Evolutionary conservation across 257 asterid species (phyloP).

Genomic region (Solanum dulcamara): DNA sequence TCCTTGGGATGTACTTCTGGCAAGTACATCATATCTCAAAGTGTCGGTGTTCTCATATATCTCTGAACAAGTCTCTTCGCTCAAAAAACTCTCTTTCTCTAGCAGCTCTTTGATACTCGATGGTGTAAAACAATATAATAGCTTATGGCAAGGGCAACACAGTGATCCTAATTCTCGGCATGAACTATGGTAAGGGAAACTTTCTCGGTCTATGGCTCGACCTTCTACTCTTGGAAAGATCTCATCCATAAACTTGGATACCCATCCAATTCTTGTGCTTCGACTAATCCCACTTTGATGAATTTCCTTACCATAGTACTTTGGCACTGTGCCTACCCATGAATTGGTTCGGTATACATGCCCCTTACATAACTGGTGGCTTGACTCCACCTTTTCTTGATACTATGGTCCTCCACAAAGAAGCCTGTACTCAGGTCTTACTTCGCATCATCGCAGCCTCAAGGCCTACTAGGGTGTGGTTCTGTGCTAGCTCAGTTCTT

Average conservation of each 20-base stretch:
- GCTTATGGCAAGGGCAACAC: too few relatives aligned
- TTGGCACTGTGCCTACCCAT: background rate
- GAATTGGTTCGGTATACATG: background rate
- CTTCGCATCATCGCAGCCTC: too few relatives aligned
- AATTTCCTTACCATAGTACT: background rate
- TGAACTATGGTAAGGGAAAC: too few relatives aligned
- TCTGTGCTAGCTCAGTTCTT: too few relatives aligned
- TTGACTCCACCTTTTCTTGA: background rate
- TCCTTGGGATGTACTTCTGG: background rate
- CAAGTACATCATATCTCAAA: background rate
- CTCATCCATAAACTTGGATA: background rate
- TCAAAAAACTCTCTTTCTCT: accelerated
- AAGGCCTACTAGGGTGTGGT: background rate
- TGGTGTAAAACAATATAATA: too few relatives aligned
- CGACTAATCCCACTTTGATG: background rate
- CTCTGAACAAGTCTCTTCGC: background rate
- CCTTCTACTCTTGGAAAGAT: background rate
- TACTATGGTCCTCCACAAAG: background rate
- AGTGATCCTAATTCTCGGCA: too few relatives aligned
- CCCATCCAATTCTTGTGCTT: background rate
- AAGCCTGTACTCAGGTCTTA: background rate
- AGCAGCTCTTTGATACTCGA: background rate
- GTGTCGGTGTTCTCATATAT: background rate
- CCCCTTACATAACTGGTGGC: background rate
- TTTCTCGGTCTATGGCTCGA: too few relatives aligned